These are phyloP conservation scores for Leccinum ochraceum DNA, from an alignment of 768 basidiomycete species.

Conservation along the genomic window DNA sequence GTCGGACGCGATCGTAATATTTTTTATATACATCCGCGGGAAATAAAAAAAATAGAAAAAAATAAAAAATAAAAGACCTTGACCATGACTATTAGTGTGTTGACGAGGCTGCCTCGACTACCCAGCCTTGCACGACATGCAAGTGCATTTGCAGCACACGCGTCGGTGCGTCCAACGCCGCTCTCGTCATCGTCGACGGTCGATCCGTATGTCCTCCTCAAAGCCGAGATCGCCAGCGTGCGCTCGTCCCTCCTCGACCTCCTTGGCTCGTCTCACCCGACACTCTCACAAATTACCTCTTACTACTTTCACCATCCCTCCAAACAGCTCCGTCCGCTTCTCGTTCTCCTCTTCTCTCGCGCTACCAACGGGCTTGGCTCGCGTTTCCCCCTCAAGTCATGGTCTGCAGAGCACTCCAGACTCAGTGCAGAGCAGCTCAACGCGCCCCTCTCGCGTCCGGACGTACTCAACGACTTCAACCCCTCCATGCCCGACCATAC, in stretches of 20 bases:
- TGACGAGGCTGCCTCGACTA: constrained; percentile 11
- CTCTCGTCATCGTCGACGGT: constrained; percentile 26
- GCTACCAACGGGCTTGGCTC: constrained; percentile 90
- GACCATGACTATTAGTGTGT: constrained; percentile 13
- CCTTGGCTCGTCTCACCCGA: constrained; percentile 87
- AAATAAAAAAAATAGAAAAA: constrained; percentile 17
- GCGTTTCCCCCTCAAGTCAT: constrained; percentile 58
- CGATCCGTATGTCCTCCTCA: constrained; percentile 73
- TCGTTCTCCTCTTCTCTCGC: constrained; percentile 86
- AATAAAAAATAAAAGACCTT: constrained; percentile 24
- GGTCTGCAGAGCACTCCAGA: constrained; percentile 60
- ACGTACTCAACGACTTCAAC: constrained; percentile 91
- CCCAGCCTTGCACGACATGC: constrained; percentile 17
- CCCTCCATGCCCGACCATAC: constrained; percentile 81
- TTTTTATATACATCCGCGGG: constrained; percentile 22
- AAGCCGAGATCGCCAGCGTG: constrained; percentile 70
- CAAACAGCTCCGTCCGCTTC: constrained; percentile 86
- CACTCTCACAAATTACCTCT: constrained; percentile 82
- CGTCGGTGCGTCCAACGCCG: constrained; percentile 17
- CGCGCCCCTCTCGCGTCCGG: constrained; percentile 72
- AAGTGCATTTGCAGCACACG: constrained; percentile 41
- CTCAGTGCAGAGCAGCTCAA: constrained; percentile 67
- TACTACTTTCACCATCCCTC: constrained; percentile 91
- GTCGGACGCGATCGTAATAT: constrained; percentile 17
- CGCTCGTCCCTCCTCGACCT: constrained; percentile 72